Conservation (phyloP, 1,284 basidiomycete genomes). For the Cryptococcus amylolentus region DNA sequence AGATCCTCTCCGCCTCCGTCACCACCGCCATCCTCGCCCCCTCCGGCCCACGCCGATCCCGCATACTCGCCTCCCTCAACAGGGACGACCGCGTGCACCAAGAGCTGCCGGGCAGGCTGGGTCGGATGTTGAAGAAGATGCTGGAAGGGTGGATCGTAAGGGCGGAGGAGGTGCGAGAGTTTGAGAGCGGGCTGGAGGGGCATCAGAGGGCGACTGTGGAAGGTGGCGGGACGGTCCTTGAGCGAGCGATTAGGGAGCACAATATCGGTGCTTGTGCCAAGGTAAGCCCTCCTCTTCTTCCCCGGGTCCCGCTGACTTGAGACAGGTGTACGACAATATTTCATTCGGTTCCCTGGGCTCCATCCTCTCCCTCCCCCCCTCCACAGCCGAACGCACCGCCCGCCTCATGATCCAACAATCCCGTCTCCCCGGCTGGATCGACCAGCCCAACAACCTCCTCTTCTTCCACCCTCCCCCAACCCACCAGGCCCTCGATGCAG, state of each 20-base stretch:
- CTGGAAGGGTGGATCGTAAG: slow-evolving; percentile 95
- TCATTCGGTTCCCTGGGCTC: slow-evolving; percentile 82
- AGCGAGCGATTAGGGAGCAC: slow-evolving; percentile 96
- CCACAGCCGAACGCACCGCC: slow-evolving; percentile 88
- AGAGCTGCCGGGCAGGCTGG: slow-evolving; percentile 45
- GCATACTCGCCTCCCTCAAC: slow-evolving; percentile 85
- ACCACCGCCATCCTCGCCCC: slow-evolving; percentile 96
- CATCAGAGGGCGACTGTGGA: slow-evolving; percentile 89
- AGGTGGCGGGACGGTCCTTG: slow-evolving; percentile 82
- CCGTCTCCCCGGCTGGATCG: slow-evolving; percentile 81
- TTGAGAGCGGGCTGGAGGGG: slow-evolving; percentile 78
- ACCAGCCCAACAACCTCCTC: slow-evolving; percentile 88
- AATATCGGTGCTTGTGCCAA: slow-evolving; percentile 93
- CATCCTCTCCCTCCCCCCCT: slow-evolving; percentile 76
- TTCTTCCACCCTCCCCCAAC: slow-evolving; percentile 72
- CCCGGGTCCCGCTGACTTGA: background rate
- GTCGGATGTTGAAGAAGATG: slow-evolving; percentile 92
- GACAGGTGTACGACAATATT: slow-evolving; percentile 82
- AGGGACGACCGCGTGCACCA: slow-evolving; percentile 88
- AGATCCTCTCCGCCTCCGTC: slow-evolving; percentile 86
- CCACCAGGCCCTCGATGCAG: slow-evolving; percentile 59
- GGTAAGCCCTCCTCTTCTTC: slow-evolving; percentile 20
- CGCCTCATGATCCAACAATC: slow-evolving; percentile 91
- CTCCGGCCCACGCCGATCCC: slow-evolving; percentile 89
- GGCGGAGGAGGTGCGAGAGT: slow-evolving; percentile 79